Evolutionary conservation across 106 monocot species (phyloP).

Genomic region (Posidonia australis): DNA sequence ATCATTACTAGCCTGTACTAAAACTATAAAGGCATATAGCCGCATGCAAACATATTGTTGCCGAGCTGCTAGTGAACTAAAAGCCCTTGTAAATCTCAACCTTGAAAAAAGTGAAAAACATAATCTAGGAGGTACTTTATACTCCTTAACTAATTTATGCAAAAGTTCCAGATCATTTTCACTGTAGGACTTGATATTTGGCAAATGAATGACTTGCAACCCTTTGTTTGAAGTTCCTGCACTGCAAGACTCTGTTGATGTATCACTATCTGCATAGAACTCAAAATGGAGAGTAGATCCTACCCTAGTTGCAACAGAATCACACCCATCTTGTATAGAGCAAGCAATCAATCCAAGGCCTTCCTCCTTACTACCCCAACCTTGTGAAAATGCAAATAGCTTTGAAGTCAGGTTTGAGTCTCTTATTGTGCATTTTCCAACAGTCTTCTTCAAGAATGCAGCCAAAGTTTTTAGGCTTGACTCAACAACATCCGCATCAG

Average conservation of each 20-base stretch:
- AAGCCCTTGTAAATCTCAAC: slow-evolving; percentile 66
- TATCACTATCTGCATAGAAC: slow-evolving; percentile 41
- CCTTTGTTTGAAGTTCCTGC: slow-evolving; percentile 17
- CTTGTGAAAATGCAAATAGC: slow-evolving; percentile 55
- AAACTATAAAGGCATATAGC: slow-evolving; percentile 56
- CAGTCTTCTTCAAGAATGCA: slow-evolving; percentile 59
- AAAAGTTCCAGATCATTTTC: slow-evolving; percentile 49
- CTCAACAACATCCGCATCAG: slow-evolving; percentile 67
- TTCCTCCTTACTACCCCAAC: slow-evolving; percentile 66
- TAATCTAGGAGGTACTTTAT: slow-evolving; percentile 39
- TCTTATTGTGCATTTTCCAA: slow-evolving; percentile 38
- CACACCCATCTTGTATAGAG: slow-evolving; percentile 34
- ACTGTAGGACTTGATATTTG: slow-evolving; percentile 16
- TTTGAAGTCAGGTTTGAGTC: slow-evolving; percentile 46
- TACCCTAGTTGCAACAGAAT: slow-evolving; percentile 31
- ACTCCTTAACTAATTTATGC: slow-evolving; percentile 39
- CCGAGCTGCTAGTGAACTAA: slow-evolving; percentile 44
- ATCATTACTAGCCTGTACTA: slow-evolving; percentile 56
- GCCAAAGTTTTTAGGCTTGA: slow-evolving; percentile 57
- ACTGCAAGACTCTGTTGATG: slow-evolving; percentile 11
- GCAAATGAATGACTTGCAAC: slow-evolving; percentile 50
- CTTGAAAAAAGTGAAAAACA: slow-evolving; percentile 59
- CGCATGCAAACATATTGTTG: slow-evolving; percentile 49
- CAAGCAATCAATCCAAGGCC: slow-evolving; percentile 54
- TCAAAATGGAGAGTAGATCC: slow-evolving; percentile 74